Evolutionary conservation across 208 protist genomes (phyloP).

Genomic region (Phytomonas francai): DNA sequence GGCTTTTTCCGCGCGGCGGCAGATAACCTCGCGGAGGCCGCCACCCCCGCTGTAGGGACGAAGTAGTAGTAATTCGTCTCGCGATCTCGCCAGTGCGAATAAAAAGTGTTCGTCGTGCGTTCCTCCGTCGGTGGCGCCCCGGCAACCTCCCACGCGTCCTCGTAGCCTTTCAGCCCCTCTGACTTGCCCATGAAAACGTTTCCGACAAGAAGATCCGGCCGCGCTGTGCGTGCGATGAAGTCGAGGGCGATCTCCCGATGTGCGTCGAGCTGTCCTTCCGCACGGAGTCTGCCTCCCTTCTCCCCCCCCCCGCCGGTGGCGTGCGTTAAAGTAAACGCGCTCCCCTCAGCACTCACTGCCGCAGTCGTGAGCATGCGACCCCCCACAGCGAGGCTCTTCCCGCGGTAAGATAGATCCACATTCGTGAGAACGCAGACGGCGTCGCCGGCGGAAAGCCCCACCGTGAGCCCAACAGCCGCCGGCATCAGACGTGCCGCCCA

Average conservation of each 20-base stretch:
- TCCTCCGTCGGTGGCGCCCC: slow-evolving; percentile 55
- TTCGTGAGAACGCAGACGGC: slow-evolving; percentile 28
- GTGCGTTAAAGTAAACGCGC: too few species aligned
- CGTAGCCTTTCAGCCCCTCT: slow-evolving; percentile 41
- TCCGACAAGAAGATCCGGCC: slow-evolving; percentile 58
- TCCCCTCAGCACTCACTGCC: slow-evolving; percentile 53
- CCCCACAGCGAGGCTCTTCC: slow-evolving; percentile 55
- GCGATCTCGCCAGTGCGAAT: slow-evolving; percentile 24
- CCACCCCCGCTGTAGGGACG: slow-evolving; percentile 22
- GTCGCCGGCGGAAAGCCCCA: slow-evolving; percentile 23
- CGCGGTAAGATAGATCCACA: slow-evolving; percentile 73
- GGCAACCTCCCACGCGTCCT: slow-evolving; percentile 59
- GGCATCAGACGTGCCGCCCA: slow-evolving; percentile 44
- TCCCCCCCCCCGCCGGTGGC: too few species aligned
- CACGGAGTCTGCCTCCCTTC: too few species aligned
- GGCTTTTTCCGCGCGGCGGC: too few species aligned
- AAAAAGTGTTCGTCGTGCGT: slow-evolving; percentile 69
- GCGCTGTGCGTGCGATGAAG: slow-evolving; percentile 41
- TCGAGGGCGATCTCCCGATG: slow-evolving; percentile 53
- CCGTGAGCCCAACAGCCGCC: slow-evolving; percentile 35
- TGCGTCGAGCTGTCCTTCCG: too few species aligned
- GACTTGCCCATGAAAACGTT: slow-evolving; percentile 45
- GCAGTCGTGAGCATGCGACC: slow-evolving; percentile 24
- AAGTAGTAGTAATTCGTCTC: slow-evolving; percentile 77
- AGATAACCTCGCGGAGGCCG: too few species aligned